Percentiles rank a stretch among this genome's conserved stretches.
phyloP scores from a whole-genome alignment of 352 stramenopile species.

The Pythium utonaiense region DNA sequence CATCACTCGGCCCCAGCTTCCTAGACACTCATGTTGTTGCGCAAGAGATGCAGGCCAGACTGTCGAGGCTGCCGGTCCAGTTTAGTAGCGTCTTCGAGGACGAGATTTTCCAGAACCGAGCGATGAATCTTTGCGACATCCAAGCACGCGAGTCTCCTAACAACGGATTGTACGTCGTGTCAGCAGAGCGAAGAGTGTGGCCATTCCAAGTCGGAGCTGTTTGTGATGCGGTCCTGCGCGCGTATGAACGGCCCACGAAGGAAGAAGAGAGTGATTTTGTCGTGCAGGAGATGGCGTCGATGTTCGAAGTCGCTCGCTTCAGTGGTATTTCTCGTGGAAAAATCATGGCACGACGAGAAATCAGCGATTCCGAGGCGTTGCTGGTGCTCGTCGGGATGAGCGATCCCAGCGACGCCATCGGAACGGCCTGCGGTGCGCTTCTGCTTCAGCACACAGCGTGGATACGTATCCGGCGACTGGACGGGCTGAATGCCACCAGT shows the following conservation, averaged over 20 bases:
- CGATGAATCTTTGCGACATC: neutral
- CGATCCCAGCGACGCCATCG: neutral
- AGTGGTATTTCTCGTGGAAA: slow-evolving; percentile 4
- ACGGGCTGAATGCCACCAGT: neutral
- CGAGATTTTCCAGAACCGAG: neutral
- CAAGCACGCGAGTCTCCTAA: slow-evolving; percentile 1
- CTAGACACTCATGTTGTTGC: neutral
- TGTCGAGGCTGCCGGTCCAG: neutral
- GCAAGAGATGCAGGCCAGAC: neutral
- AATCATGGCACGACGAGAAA: slow-evolving; percentile 1
- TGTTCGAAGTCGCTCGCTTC: slow-evolving; percentile 12
- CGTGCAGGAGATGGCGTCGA: neutral
- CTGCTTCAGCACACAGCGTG: slow-evolving; percentile 15
- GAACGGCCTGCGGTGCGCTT: slow-evolving; percentile 1
- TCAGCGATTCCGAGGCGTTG: neutral
- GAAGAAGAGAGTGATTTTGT: neutral
- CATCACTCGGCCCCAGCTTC: neutral
- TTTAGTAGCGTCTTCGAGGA: neutral
- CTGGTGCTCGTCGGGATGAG: slow-evolving; percentile 8
- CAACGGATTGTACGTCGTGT: slow-evolving; percentile 3
- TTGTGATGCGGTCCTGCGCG: neutral
- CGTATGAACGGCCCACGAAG: no score
- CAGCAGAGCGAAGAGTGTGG: slow-evolving; percentile 4
- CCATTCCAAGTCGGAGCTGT: slow-evolving; percentile 3
- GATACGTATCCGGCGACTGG: neutral